phyloP scores from a whole-genome alignment of 1,284 basidiomycete genomes.

The Leccinum griseonigrum region DNA sequence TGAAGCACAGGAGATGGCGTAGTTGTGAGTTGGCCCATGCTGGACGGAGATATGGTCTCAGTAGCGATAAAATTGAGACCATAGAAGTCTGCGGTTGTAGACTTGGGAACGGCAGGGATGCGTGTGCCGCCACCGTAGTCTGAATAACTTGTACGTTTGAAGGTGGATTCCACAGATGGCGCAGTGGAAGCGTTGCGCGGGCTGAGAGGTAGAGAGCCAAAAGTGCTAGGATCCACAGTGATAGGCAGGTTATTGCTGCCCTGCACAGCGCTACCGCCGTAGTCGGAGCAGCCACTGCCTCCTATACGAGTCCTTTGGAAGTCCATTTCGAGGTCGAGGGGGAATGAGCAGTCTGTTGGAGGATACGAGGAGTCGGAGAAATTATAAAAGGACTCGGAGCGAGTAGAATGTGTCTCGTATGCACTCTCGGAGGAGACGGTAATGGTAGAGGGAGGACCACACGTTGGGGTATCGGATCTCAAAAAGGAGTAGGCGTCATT shows the following conservation, averaged over 20 bases:
- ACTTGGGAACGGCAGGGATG: conserved; percentile 37
- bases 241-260: conserved; percentile 39
- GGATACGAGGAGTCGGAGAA: conserved; percentile 52
- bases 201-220: conserved; percentile 56
- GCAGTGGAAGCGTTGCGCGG: conserved; percentile 53
- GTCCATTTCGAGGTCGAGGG: conserved; percentile 68
- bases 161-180: conserved; percentile 32
- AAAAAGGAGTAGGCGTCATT: conserved; percentile 62
- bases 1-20: conserved; percentile 42
- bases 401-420: conserved; percentile 65
- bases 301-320: conserved; percentile 61
- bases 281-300: conserved; percentile 50
- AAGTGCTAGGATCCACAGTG: conserved; percentile 51
- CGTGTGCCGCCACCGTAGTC: conserved; percentile 58
- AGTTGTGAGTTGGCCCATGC: conserved; percentile 49
- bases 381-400: conserved; percentile 68
- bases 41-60: conserved; percentile 52
- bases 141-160: conserved; percentile 54
- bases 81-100: conserved; percentile 57
- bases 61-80: conserved; percentile 39
- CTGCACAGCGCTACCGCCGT: conserved; percentile 41
- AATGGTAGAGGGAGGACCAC: conserved; percentile 72
- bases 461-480: conserved; percentile 59
- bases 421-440: conserved; percentile 75
- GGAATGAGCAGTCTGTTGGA: conserved; percentile 51